A percentile compares a stretch with the other conserved stretches of the same genome.
These are phyloP conservation scores for Spathaspora gorwiae DNA, from an alignment of 805 yeast genomes.

Conservation along the genomic window DNA sequence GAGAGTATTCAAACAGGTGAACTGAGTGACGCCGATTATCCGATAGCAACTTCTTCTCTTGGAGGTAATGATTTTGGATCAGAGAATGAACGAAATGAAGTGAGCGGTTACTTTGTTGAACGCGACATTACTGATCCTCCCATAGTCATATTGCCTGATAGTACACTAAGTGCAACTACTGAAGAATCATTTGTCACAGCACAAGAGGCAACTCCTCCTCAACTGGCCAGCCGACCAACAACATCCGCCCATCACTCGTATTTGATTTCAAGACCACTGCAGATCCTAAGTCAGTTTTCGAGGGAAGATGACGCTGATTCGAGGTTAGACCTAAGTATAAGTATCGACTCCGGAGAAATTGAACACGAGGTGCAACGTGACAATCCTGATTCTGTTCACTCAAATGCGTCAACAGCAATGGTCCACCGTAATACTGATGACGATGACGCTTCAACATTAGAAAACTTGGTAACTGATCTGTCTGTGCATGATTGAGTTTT, in stretches of 20 bases:
- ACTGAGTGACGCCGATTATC: not conserved
- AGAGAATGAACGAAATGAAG: not conserved
- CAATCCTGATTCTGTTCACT: not conserved
- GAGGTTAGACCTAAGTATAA: constrained; percentile 6
- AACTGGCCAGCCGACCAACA: not conserved
- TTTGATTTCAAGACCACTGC: constrained; percentile 20
- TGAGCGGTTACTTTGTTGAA: not conserved
- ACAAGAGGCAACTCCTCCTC: not conserved
- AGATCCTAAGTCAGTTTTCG: constrained; percentile 16
- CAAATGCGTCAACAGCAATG: not conserved
- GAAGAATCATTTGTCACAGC: not conserved
- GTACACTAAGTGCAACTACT: not conserved
- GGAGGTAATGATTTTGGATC: not conserved
- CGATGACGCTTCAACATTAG: constrained; percentile 1
- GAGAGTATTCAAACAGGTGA: constrained; percentile 4
- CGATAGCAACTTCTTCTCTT: not conserved
- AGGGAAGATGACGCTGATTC: not conserved
- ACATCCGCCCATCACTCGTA: constrained; percentile 5
- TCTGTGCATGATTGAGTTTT: too few species aligned
- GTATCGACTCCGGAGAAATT: constrained; percentile 8
- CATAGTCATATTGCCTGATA: not conserved
- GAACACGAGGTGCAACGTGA: too few species aligned
- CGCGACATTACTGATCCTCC: too few species aligned
- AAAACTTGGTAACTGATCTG: not conserved
- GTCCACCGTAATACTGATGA: not conserved